Base-by-base conservation (phyloP, 495 filamentous ascomycete genomes). In the Annulohypoxylon nitens region DNA sequence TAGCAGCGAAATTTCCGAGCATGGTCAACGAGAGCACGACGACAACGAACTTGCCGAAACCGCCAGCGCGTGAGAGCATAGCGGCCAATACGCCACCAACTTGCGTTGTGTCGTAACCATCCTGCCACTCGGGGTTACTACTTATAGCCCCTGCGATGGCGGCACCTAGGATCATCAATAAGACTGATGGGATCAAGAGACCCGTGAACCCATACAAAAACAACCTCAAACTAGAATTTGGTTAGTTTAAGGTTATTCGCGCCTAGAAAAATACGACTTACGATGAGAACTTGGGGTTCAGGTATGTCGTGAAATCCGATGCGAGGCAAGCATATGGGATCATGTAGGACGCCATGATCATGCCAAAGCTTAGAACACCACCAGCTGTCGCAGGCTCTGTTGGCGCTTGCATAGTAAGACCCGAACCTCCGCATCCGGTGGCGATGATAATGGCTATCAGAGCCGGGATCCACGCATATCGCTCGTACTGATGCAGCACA, bases 391-490 rank as follows among this genome's bases (percentile, higher is more conserved):
- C 63, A 7, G 79, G 74, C 11, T 70, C 66, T 10, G 70, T 71
- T 5, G 78, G 71, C 36, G 72, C 76, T 62, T 84, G 81, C 58
- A 78, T 20, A 6, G 41, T 23, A 16, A 85, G 79, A 41, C 73
- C 67, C 3, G 74, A 76, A 12, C 82, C 83, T 43, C 81, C 79
- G 51, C 76, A 76, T 37, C 83, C 85, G 2, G 82, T 80, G 12
- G 84, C 70, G 6, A 88, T 82, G 57, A 82, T 74, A 41, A 89
- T 82, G 11, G 87, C 83, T 25, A 89, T 81, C 33, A 88, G 66
- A 20, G 83, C 83, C 10, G 84, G 81, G 73, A 88, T 85, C 89
- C 89, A 91, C 14, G 89, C 87, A 61, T 84, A 91, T 48, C 87
- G 84, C 80, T 90, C 89, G 67, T 88, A 91, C 10, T 84, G 70